These are phyloP conservation scores for Gaeumannomyces tritici DNA, from an alignment of 2,329 filamentous ascomycete genomes.

Conservation along the genomic window DNA sequence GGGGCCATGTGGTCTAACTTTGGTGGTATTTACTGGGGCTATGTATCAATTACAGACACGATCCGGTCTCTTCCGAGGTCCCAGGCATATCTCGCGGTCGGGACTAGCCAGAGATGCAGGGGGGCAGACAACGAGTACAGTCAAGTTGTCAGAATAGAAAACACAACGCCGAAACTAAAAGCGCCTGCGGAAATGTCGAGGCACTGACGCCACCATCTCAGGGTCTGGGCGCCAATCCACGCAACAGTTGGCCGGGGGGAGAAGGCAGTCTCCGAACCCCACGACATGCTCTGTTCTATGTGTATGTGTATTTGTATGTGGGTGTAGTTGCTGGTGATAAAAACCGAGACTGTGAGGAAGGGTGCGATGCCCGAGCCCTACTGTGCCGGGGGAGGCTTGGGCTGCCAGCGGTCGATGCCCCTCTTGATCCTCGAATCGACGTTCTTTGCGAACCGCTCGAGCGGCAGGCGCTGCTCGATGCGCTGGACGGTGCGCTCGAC, in stretches of 20 bases:
- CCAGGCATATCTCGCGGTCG: neutral
- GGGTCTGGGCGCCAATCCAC: slow-evolving; percentile 4
- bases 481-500: slow-evolving; percentile 32
- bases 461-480: slow-evolving; percentile 36
- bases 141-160: neutral
- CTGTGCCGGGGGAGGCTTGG: neutral
- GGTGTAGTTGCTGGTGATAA: neutral
- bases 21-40: neutral
- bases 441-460: slow-evolving; percentile 39
- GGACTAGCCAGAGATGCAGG: neutral
- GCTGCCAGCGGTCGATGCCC: slow-evolving; percentile 27
- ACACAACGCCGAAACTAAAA: neutral
- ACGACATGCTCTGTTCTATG: neutral
- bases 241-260: neutral
- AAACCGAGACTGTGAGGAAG: neutral
- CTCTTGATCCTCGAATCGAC: slow-evolving; percentile 37
- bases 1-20: neutral
- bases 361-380: neutral
- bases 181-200: neutral
- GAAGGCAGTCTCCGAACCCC: neutral
- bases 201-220: slow-evolving; percentile 4
- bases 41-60: neutral
- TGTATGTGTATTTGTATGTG: neutral
- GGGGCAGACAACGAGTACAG: neutral
- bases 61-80: neutral